Evolutionary conservation across 169 alveolate genomes (phyloP).

Genomic region (Babesia microti): DNA sequence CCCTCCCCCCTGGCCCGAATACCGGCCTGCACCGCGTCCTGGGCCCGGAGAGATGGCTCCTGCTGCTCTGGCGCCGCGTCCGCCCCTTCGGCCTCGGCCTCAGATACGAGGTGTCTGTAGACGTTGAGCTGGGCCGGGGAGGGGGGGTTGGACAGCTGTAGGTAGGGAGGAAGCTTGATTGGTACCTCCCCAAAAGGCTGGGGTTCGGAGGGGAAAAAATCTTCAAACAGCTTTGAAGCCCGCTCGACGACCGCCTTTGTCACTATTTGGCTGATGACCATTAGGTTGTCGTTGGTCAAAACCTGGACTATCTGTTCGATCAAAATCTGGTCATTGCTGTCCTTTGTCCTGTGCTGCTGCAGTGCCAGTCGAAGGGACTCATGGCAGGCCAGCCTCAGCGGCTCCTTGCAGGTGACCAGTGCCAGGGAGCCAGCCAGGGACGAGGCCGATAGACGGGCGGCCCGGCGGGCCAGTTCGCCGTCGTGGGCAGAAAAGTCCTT

Average conservation of each 20-base stretch:
- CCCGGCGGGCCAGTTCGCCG: conserved; percentile 81
- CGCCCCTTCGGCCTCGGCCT: conserved; percentile 7
- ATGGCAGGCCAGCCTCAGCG: conserved; percentile 77
- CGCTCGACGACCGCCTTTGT: conserved; percentile 86
- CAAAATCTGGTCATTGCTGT: conserved; percentile 68
- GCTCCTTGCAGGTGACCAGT: conserved; percentile 90
- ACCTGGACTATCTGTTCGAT: conserved; percentile 78
- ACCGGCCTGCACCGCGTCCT: too few species aligned
- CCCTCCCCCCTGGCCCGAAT: too few species aligned
- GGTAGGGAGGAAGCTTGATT: conserved; percentile 35
- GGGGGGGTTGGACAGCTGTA: too few species aligned
- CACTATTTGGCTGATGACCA: conserved; percentile 84
- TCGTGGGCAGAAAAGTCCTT: conserved; percentile 92
- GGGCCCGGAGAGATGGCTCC: conserved; percentile 11
- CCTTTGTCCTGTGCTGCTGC: conserved; percentile 63
- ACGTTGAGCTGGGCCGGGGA: conserved; percentile 18
- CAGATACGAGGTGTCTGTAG: conserved; percentile 4
- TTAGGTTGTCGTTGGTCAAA: conserved; percentile 83
- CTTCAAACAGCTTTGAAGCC: conserved; percentile 77
- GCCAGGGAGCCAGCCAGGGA: conserved; percentile 89
- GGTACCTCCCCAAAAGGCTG: conserved; percentile 32
- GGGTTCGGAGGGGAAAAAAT: conserved; percentile 17
- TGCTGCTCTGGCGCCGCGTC: conserved; percentile 15
- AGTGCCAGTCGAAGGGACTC: conserved; percentile 78
- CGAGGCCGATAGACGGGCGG: conserved; percentile 82